Conservation (phyloP, 805 yeast genomes). For the Barnettozyma populi region DNA sequence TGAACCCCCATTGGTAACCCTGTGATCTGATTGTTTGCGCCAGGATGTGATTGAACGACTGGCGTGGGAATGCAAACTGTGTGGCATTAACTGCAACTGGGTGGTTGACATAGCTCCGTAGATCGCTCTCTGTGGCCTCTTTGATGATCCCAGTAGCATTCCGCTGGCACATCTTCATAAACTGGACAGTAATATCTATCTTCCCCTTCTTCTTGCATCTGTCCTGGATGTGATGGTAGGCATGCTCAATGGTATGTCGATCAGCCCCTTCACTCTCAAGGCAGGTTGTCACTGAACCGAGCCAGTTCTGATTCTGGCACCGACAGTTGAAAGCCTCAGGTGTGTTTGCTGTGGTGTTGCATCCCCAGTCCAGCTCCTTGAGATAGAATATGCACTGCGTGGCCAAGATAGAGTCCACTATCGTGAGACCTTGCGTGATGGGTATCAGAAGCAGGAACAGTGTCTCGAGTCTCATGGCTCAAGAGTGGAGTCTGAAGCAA, state of each 20-base stretch:
- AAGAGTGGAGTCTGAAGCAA: too few species aligned
- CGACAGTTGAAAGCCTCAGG: slow-evolving; percentile 33
- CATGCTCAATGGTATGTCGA: slow-evolving; percentile 30
- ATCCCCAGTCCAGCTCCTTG: slow-evolving; percentile 38
- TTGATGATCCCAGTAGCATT: slow-evolving; percentile 32
- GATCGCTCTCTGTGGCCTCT: slow-evolving; percentile 25
- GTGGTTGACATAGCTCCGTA: slow-evolving; percentile 21
- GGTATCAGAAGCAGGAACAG: background rate
- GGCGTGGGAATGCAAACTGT: slow-evolving; percentile 29
- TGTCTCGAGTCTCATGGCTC: background rate
- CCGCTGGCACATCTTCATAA: slow-evolving; percentile 28
- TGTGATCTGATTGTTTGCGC: slow-evolving; percentile 34
- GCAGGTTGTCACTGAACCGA: slow-evolving; percentile 40
- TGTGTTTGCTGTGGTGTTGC: slow-evolving; percentile 30
- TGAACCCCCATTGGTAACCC: slow-evolving; percentile 40
- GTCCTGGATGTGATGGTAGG: slow-evolving; percentile 31
- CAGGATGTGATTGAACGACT: slow-evolving; percentile 32
- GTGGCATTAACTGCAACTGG: slow-evolving; percentile 31
- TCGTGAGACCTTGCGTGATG: slow-evolving; percentile 13
- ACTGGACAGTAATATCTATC: slow-evolving; percentile 29
- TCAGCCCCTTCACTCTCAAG: slow-evolving; percentile 26
- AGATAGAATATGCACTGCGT: slow-evolving; percentile 38
- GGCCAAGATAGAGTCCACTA: slow-evolving; percentile 35
- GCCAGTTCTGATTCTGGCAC: slow-evolving; percentile 39
- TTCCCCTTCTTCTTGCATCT: slow-evolving; percentile 34